Percentiles rank a stretch among this genome's conserved stretches.
phyloP scores from a whole-genome alignment of 805 yeast species.

The Pichia nakasei region DNA sequence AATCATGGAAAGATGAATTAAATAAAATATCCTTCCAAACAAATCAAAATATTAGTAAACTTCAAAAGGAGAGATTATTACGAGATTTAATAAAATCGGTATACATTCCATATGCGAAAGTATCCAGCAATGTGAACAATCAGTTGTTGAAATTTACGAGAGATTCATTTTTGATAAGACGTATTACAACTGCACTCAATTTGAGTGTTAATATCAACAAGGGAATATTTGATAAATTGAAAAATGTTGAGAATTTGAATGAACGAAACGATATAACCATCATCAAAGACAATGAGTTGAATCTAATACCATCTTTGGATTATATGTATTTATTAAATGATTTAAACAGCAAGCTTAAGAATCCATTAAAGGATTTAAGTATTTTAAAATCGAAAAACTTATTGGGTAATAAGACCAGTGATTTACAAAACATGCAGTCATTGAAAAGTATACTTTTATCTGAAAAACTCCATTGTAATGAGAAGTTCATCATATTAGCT shows the following conservation, averaged over 20 bases:
- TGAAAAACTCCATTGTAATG: slow-evolving; percentile 4
- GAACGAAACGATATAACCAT: slow-evolving; percentile 14
- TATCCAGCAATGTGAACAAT: background rate
- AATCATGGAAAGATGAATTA: slow-evolving; percentile 16
- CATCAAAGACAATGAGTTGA: slow-evolving; percentile 18
- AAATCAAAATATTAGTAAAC: background rate
- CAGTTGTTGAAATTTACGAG: slow-evolving; percentile 7
- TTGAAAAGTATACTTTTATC: slow-evolving; percentile 7
- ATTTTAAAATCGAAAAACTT: slow-evolving; percentile 13
- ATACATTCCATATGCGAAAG: slow-evolving; percentile 14
- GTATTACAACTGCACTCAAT: slow-evolving; percentile 4
- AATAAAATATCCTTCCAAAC: slow-evolving; percentile 2
- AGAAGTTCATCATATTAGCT: slow-evolving; percentile 17
- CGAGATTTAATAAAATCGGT: slow-evolving; percentile 16
- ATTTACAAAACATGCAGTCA: slow-evolving; percentile 13
- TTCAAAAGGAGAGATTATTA: slow-evolving; percentile 6
- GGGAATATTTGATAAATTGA: slow-evolving; percentile 7
- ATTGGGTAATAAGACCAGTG: slow-evolving; percentile 16
- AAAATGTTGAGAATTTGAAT: slow-evolving; percentile 13
- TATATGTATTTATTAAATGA: slow-evolving; percentile 6
- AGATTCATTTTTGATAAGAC: slow-evolving; percentile 7
- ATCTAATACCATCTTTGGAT: slow-evolving; percentile 14
- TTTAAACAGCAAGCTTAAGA: slow-evolving; percentile 1
- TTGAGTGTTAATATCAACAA: slow-evolving; percentile 4
- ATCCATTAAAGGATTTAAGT: slow-evolving; percentile 1